Percentiles rank a stretch among this genome's conserved stretches.
Evolutionary conservation across 2,329 filamentous ascomycete species (phyloP).

Genomic region (Phaeosphaeria sp.): DNA sequence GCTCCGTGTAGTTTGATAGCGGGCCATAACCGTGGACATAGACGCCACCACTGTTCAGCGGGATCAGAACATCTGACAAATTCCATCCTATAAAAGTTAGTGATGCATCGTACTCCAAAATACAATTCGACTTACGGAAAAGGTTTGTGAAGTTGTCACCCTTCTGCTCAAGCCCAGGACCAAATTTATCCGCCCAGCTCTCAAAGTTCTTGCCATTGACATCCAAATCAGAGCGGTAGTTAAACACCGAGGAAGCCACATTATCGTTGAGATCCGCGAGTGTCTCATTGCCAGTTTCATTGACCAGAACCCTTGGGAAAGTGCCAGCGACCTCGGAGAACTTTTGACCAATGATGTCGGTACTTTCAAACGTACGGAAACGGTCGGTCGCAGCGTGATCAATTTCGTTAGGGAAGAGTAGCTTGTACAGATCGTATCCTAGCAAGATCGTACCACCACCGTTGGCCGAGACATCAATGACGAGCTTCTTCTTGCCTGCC

Average conservation of each 20-base stretch:
- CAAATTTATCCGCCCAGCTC: slow-evolving; percentile 56
- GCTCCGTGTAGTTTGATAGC: slow-evolving; percentile 52
- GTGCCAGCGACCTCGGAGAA: slow-evolving; percentile 42
- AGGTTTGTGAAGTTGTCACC: slow-evolving; percentile 64
- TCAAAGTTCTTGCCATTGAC: slow-evolving; percentile 58
- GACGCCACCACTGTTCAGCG: slow-evolving; percentile 42
- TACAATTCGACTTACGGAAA: slow-evolving; percentile 46
- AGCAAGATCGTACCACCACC: slow-evolving; percentile 65
- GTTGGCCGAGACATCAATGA: slow-evolving; percentile 66
- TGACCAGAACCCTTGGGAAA: slow-evolving; percentile 36
- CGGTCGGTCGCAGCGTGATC: slow-evolving; percentile 59
- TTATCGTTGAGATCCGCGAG: slow-evolving; percentile 33
- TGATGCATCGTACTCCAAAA: neutral
- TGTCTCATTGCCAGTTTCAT: slow-evolving; percentile 46
- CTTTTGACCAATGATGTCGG: slow-evolving; percentile 53
- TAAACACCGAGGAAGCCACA: slow-evolving; percentile 52
- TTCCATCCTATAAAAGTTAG: slow-evolving; percentile 48
- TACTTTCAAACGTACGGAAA: slow-evolving; percentile 58
- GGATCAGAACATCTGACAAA: slow-evolving; percentile 48
- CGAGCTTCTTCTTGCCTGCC: slow-evolving; percentile 64
- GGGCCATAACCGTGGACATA: slow-evolving; percentile 43
- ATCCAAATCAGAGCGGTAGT: slow-evolving; percentile 55
- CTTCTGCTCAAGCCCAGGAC: slow-evolving; percentile 46
- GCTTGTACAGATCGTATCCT: slow-evolving; percentile 68
- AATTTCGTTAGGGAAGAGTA: slow-evolving; percentile 58